These are phyloP conservation scores for Blastobotrys illinoisensis DNA, from an alignment of 1,139 yeast genomes.

Conservation along the genomic window DNA sequence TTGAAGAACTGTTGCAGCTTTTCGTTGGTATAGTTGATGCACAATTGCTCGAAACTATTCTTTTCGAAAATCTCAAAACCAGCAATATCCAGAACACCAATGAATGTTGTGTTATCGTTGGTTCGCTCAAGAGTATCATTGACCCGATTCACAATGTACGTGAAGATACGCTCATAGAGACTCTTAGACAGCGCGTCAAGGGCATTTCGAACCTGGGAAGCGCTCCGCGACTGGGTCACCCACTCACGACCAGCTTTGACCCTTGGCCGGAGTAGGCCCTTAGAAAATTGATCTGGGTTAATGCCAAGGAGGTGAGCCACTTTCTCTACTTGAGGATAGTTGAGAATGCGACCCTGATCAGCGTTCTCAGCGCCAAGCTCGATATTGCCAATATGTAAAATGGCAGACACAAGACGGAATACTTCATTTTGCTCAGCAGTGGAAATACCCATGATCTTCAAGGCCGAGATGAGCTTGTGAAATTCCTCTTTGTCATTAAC, in stretches of 20 bases:
- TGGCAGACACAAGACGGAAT: slow-evolving; percentile 64
- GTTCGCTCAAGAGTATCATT: slow-evolving; percentile 59
- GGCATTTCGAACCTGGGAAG: slow-evolving; percentile 73
- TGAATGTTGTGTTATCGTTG: slow-evolving; percentile 48
- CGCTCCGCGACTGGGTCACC: slow-evolving; percentile 73
- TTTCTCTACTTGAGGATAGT: slow-evolving; percentile 46
- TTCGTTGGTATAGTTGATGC: slow-evolving; percentile 95
- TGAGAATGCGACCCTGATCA: slow-evolving; percentile 73
- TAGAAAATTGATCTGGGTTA: slow-evolving; percentile 47
- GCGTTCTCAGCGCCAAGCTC: slow-evolving; percentile 60
- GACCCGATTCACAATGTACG: slow-evolving; percentile 67
- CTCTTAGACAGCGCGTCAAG: slow-evolving; percentile 86
- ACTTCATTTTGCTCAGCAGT: slow-evolving; percentile 52
- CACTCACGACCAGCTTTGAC: slow-evolving; percentile 90
- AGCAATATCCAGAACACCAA: slow-evolving; percentile 94
- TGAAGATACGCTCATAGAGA: slow-evolving; percentile 78
- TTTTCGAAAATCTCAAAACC: slow-evolving; percentile 93
- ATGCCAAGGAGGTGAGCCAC: slow-evolving; percentile 66
- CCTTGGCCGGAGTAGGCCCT: slow-evolving; percentile 65
- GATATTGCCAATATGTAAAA: slow-evolving; percentile 82
- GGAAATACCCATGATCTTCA: slow-evolving; percentile 67
- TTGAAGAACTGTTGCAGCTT: slow-evolving; percentile 94
- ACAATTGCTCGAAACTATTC: slow-evolving; percentile 92
- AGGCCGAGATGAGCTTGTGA: slow-evolving; percentile 53
- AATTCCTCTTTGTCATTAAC: slow-evolving; percentile 74